Base-by-base conservation (phyloP, 2,329 filamentous ascomycete species). In the Talaromyces sp. region DNA sequence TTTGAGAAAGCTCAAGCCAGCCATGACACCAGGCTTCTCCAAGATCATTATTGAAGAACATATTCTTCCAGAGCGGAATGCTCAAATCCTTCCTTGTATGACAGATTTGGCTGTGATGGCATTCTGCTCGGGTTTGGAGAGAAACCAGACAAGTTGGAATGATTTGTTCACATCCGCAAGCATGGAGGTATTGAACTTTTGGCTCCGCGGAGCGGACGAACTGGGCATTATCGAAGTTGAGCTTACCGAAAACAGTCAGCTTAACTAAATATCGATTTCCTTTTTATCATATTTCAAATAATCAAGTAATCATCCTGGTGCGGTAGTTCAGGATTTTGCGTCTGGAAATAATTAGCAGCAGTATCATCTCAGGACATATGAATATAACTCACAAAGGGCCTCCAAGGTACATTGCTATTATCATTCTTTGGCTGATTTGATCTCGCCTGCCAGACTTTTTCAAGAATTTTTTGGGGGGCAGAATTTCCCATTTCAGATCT, bases 301-400 rank as follows among this genome's bases (percentile, higher is more conserved):
- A 69, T 68, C 3, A 69, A 52, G 52, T 66, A 69, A 33, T 69
- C 66, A 49, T 69, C 65, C 19, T 65, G 65, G 10, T 57, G 63
- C 8, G 52, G 43, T 11, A 63, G 51, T 24, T 47, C 56, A 0
- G 65, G 52, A 7, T 47, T 60, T 8, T 62, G 59, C 20, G 66
- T 64, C 66, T 69, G 37, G 1, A 30, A 19, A 14, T 4, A 2
- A 47, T 55, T 20, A 57, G 49, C 14, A n/a, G 46, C 40, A 29
- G 32, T 19, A 41, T 19, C 20, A 20, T 29, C 5, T 4, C n/a
- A 35, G 17, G 9, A 27, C 41, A 24, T 9, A 14, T 10, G 14
- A 16, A 24, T 3, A 14, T 1, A 33, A 64, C 66, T 58, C 57
- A 69, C 66, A 56, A 67, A 68, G 24, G 44, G 52, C 20, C 57